Base-by-base conservation (phyloP, 768 basidiomycete genomes). In the Psilocybe sp. region DNA sequence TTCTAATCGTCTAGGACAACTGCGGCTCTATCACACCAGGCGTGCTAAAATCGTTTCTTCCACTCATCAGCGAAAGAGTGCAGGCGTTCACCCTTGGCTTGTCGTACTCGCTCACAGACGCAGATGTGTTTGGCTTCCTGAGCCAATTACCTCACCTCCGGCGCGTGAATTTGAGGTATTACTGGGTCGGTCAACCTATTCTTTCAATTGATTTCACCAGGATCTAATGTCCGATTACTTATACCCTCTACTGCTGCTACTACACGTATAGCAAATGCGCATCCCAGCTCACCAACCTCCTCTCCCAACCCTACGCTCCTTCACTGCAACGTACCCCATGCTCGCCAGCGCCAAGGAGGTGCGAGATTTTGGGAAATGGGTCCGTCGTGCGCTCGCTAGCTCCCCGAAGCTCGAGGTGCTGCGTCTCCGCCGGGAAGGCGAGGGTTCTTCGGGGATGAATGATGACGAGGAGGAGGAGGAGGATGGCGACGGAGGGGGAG, bases 1-100 rank as follows among this genome's bases (percentile, higher is more conserved):
- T 12, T 18, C 13, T 49, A 40, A 33, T 11, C 46, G 4, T 43
- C 12, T 36, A 84, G 82, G 71, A 70, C 31, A 79, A 83, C 47
- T 85, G 83, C 57, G 82, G 82, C 5, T 85, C 82, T 5, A 68
- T 85, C 13, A 84, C 83, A 0, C 83, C 82, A 9, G 81, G 82
- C 0, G 78, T 83, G 2, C 64, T 85, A 3, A 72, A 65, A 15
- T 69, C 72, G 0, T 64, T 82, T 44, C 10, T 71, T 5, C 76
- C 77, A 0, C 65, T 69, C 31, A 46, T 80, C 1, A 51, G 62
- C 37, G 40, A 60, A 41, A 60, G 54, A 14, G 53, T 78, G 16
- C 60, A 57, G 9, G 61, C 70, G 11, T 64, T 84, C 38, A 71
- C 75, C 2, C 55, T 84, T 2, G 82, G 82, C 0, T 54, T 84